A percentile compares a stretch with the other conserved stretches of the same genome.
These are phyloP conservation scores for Fremontodendron californicum DNA, from an alignment of 345 rosid species.

Conservation along the genomic window DNA sequence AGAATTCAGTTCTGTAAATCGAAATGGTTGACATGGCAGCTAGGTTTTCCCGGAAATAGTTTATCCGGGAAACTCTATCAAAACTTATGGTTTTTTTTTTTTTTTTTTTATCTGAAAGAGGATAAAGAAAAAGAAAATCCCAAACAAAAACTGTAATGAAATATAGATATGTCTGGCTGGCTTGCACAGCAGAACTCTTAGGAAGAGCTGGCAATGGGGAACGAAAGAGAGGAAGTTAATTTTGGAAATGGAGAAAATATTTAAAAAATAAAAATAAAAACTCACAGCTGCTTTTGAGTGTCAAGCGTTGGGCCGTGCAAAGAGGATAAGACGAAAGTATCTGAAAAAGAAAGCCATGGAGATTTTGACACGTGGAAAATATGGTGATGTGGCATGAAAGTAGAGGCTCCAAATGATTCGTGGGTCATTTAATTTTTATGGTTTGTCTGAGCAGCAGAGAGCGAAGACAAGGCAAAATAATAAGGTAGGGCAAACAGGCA, in stretches of 20 bases:
- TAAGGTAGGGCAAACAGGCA: no score
- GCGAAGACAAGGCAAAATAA: not conserved
- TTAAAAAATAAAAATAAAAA: no score
- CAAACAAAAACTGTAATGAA: not conserved
- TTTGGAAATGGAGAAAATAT: not conserved
- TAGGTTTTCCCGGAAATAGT: not conserved
- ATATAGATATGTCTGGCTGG: not conserved
- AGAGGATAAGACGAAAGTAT: no score
- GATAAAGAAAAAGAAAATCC: not conserved
- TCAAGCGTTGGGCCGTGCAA: no score
- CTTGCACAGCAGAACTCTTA: not conserved
- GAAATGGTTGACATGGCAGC: constrained; percentile 43
- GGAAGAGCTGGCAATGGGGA: not conserved
- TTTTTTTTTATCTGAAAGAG: not conserved
- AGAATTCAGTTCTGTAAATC: constrained; percentile 40
- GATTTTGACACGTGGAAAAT: not conserved
- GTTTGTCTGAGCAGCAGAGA: no score
- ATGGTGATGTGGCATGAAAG: not conserved
- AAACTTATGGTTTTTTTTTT: not conserved
- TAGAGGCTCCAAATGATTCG: not conserved
- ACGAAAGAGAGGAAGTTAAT: not conserved
- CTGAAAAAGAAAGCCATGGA: not conserved
- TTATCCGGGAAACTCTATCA: not conserved
- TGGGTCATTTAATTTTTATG: not conserved
- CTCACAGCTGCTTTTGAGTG: no score